Evolutionary conservation across 2,329 filamentous ascomycete species (phyloP).

Genomic region (Claviceps africana): DNA sequence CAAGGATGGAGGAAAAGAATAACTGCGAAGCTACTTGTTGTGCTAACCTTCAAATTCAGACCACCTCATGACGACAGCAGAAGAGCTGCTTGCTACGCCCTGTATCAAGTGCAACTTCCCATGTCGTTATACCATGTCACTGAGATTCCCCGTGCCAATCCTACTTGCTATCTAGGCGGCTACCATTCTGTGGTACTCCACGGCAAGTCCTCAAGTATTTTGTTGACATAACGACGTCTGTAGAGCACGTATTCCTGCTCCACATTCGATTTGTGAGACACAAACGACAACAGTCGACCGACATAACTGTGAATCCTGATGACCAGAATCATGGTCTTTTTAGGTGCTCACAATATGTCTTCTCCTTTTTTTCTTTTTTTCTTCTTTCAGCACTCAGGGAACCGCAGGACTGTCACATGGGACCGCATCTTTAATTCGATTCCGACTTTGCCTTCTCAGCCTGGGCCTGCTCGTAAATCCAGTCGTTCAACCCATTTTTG

Average conservation of each 20-base stretch:
- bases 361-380: neutral
- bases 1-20: too few relatives aligned
- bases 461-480: slow-evolving; percentile 81
- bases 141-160: neutral
- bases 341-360: too few relatives aligned
- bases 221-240: neutral
- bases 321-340: neutral
- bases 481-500: slow-evolving; percentile 80
- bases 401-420: neutral
- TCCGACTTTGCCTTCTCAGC: slow-evolving; percentile 29
- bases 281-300: too few relatives aligned
- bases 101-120: too few relatives aligned
- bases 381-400: neutral
- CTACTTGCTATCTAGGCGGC: neutral
- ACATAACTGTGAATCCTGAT: neutral
- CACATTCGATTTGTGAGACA: neutral
- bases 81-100: too few relatives aligned
- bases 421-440: slow-evolving; percentile 5
- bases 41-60: too few relatives aligned
- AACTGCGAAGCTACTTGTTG: too few relatives aligned
- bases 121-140: too few relatives aligned
- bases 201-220: neutral
- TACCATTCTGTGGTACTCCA: neutral
- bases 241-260: neutral
- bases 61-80: too few relatives aligned